These are phyloP conservation scores for Phlebopus sp. DNA, from an alignment of 1,284 basidiomycete species.

Conservation along the genomic window DNA sequence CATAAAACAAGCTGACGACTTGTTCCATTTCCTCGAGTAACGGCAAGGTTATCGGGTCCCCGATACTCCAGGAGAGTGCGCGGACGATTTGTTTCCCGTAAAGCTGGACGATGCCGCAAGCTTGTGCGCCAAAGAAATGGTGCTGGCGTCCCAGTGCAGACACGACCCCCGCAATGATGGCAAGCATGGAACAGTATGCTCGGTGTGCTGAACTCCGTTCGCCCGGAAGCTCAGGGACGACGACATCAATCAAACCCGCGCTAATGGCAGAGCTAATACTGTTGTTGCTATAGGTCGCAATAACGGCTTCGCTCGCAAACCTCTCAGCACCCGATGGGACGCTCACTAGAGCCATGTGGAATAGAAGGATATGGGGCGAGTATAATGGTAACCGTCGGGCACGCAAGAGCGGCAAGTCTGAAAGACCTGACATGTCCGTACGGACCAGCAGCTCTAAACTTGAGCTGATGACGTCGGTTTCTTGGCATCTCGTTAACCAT, in stretches of 20 bases:
- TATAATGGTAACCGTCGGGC: conserved; percentile 65
- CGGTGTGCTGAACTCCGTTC: conserved; percentile 77
- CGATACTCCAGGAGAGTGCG: conserved; percentile 77
- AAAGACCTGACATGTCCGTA: conserved; percentile 66
- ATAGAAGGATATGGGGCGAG: conserved; percentile 72
- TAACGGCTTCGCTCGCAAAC: conserved; percentile 79
- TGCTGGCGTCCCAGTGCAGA: conserved; percentile 62
- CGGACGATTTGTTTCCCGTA: conserved; percentile 79
- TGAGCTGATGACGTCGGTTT: conserved; percentile 74
- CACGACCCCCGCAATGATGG: conserved; percentile 76
- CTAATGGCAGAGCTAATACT: conserved; percentile 74
- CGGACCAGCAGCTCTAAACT: conserved; percentile 75
- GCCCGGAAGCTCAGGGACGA: conserved; percentile 64
- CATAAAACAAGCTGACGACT: conserved; percentile 71
- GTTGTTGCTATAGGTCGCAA: conserved; percentile 83
- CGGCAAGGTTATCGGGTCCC: conserved; percentile 68
- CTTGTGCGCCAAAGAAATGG: conserved; percentile 85
- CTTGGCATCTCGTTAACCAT: conserved; percentile 82
- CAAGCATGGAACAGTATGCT: conserved; percentile 83
- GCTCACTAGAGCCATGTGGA: conserved; percentile 85
- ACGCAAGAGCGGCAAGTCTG: conserved; percentile 59
- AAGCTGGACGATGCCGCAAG: conserved; percentile 82
- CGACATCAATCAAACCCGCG: conserved; percentile 68
- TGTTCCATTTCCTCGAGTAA: conserved; percentile 81
- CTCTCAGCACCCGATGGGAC: conserved; percentile 78